Conservation (phyloP, 2,329 filamentous ascomycete species). For the Lasiodiplodia theobromae region DNA sequence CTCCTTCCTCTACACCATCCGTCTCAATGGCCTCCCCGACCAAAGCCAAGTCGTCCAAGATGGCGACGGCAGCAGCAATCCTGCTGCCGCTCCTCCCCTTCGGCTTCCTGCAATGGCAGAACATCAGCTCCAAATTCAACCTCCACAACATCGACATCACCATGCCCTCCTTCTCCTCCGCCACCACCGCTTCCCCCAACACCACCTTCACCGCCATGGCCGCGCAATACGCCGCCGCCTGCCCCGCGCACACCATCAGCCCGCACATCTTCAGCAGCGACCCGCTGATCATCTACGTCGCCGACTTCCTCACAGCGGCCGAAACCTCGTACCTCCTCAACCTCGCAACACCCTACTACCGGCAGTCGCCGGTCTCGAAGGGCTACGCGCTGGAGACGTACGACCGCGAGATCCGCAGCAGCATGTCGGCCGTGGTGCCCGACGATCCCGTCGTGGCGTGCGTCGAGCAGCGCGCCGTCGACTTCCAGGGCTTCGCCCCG, state of each 20-base stretch:
- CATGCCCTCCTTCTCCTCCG: not conserved
- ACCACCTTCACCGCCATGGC: not conserved
- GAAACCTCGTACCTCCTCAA: conserved; percentile 9
- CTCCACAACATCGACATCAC: not conserved
- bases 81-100: conserved; percentile 2
- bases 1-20: not conserved
- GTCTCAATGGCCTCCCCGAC: conserved; percentile 5
- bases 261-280: conserved; percentile 8
- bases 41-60: not conserved
- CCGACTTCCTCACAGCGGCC: not conserved
- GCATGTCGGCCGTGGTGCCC: conserved; percentile 4
- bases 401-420: conserved; percentile 4
- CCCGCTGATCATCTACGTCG: conserved; percentile 17
- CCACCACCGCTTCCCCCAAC: not conserved
- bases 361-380: not conserved
- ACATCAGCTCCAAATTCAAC: conserved; percentile 10
- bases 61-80: not conserved
- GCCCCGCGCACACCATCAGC: not conserved
- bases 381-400: conserved; percentile 4
- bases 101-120: conserved; percentile 8
- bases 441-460: conserved; percentile 10
- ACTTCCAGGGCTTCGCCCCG: conserved; percentile 7
- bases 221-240: not conserved
- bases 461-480: conserved; percentile 1
- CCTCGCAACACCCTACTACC: conserved; percentile 4